Conservation (phyloP, 257 asterid genomes). For the Gardenia jasminoides region DNA sequence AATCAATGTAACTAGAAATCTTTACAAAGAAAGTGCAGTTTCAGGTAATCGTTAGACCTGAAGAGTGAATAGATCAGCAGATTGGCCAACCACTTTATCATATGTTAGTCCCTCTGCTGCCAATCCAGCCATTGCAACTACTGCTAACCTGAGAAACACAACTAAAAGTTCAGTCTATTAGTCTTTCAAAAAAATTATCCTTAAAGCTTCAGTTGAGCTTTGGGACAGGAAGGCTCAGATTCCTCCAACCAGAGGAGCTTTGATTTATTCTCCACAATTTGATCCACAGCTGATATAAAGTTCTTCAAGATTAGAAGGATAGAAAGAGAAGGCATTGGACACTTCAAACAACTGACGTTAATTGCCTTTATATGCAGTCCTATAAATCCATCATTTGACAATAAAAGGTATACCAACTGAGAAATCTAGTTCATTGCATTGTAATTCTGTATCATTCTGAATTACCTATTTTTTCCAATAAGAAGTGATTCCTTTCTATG, state of each 20-base stretch:
- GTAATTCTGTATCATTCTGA: no score
- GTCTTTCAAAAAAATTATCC: not conserved
- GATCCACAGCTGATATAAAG: not conserved
- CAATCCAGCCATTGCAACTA: constrained; percentile 92
- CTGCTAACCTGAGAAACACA: constrained; percentile 67
- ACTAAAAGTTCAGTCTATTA: not conserved
- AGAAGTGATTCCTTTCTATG: no score
- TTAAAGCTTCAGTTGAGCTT: not conserved
- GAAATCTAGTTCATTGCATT: no score
- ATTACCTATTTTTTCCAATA: no score
- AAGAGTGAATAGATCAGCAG: constrained; percentile 89
- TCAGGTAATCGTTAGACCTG: constrained; percentile 50
- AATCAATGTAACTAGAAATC: not conserved
- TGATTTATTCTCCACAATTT: not conserved
- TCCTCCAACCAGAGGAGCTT: not conserved
- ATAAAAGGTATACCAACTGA: no score
- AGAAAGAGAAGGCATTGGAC: not conserved
- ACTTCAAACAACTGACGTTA: not conserved
- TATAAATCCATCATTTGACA: not conserved
- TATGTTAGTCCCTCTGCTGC: constrained; percentile 95
- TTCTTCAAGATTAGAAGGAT: not conserved
- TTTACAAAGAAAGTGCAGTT: not conserved
- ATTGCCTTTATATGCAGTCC: not conserved
- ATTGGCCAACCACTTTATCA: constrained; percentile 92
- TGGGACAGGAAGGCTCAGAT: not conserved